Conservation (phyloP, 2,329 filamentous ascomycete species). For the Hypoxylon sp. region DNA sequence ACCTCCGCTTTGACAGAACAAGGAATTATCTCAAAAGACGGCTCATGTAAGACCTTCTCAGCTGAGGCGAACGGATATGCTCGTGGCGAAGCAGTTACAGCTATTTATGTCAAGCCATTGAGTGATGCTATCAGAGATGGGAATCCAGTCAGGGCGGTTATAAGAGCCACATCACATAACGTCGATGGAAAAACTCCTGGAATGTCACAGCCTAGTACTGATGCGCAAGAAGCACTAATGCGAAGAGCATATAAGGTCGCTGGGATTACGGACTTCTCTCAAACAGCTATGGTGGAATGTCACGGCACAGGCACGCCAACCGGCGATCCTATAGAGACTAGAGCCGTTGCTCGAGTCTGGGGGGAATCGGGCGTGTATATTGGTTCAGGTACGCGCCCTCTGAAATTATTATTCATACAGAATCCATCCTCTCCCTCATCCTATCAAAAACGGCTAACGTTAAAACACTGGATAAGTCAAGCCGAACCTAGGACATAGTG, state of each 20-base stretch:
- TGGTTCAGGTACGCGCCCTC: constrained; percentile 23
- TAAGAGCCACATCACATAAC: constrained; percentile 57
- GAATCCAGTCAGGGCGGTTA: constrained; percentile 60
- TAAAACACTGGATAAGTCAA: constrained; percentile 13
- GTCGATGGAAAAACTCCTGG: constrained; percentile 60
- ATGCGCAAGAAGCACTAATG: constrained; percentile 46
- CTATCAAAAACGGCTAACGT: neutral
- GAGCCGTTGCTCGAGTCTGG: constrained; percentile 52
- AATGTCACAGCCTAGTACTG: constrained; percentile 38
- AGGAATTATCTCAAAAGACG: constrained; percentile 54
- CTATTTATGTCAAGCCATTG: constrained; percentile 63
- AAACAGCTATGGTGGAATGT: constrained; percentile 46
- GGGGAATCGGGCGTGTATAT: constrained; percentile 42
- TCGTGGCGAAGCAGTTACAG: constrained; percentile 63
- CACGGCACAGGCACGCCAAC: constrained; percentile 56
- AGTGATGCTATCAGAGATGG: constrained; percentile 63
- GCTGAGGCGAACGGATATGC: constrained; percentile 65
- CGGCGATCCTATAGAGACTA: constrained; percentile 56
- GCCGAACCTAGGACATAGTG: constrained; percentile 60
- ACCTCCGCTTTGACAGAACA: constrained; percentile 55
- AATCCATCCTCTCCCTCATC: too few species aligned
- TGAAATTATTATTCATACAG: too few species aligned
- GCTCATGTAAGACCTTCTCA: constrained; percentile 58
- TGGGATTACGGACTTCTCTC: constrained; percentile 35
- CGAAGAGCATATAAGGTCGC: constrained; percentile 36